Conservation (phyloP, 1,284 basidiomycete species). For the Porogramme epimiltina region DNA sequence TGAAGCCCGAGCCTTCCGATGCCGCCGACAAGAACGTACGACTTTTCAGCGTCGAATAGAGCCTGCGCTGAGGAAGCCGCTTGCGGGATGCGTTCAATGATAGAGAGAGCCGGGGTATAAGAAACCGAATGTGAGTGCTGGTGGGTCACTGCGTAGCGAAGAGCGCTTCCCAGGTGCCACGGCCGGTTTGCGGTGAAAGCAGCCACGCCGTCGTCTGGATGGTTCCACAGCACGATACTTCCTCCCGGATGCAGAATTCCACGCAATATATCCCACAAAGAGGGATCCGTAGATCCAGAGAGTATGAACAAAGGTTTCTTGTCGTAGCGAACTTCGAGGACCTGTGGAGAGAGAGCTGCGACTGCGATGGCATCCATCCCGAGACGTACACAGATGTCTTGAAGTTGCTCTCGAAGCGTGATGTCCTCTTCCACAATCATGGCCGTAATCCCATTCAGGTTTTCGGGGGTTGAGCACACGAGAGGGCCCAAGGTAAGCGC, state of each 20-base stretch:
- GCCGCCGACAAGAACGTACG: slow-evolving; percentile 26
- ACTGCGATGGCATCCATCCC: slow-evolving; percentile 2
- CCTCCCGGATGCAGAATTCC: background rate
- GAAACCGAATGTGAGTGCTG: background rate
- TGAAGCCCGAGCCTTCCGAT: slow-evolving; percentile 31
- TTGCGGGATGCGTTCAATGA: background rate
- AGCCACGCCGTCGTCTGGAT: slow-evolving; percentile 10
- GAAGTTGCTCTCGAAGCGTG: slow-evolving; percentile 5
- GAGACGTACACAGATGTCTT: background rate
- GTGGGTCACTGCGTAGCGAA: slow-evolving; percentile 1
- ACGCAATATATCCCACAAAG: slow-evolving; percentile 1
- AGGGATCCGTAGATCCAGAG: slow-evolving; percentile 12
- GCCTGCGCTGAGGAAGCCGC: background rate
- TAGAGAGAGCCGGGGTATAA: background rate
- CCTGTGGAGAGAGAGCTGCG: background rate
- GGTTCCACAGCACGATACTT: slow-evolving; percentile 15
- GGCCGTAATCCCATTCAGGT: slow-evolving; percentile 5
- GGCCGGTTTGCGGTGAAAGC: slow-evolving; percentile 8
- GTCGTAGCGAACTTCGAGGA: slow-evolving; percentile 2
- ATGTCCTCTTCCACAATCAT: slow-evolving; percentile 12
- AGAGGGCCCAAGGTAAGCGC: slow-evolving; percentile 9
- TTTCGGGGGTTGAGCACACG: slow-evolving; percentile 11
- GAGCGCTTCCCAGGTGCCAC: slow-evolving; percentile 14
- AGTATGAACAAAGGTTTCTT: slow-evolving; percentile 13
- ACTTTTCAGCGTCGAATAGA: slow-evolving; percentile 13